Evolutionary conservation across 1,284 basidiomycete genomes (phyloP).

Genomic region (Taiwanofungus camphoratus): DNA sequence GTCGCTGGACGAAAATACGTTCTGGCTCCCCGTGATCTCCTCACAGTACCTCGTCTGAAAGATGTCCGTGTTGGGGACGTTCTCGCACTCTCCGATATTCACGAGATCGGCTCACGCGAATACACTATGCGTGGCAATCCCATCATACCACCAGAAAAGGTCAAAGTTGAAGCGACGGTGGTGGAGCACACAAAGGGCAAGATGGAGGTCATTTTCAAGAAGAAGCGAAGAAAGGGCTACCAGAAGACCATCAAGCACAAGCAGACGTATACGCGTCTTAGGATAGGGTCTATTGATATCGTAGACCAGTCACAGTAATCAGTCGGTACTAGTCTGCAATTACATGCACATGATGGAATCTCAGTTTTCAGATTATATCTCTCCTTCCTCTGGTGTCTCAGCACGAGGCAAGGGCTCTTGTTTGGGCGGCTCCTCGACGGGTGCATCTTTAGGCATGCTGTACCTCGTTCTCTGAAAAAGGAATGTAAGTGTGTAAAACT

Average conservation of each 20-base stretch:
- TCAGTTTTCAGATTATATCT: constrained; percentile 45
- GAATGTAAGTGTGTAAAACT: constrained; percentile 4
- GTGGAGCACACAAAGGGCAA: constrained; percentile 94
- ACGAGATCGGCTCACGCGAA: constrained; percentile 93
- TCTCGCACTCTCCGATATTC: constrained; percentile 79
- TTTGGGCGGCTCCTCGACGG: constrained; percentile 19
- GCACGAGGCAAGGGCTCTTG: constrained; percentile 37
- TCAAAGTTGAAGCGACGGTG: constrained; percentile 83
- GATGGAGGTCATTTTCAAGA: constrained; percentile 90
- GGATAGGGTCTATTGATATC: constrained; percentile 68
- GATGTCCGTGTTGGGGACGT: constrained; percentile 82
- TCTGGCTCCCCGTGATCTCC: constrained; percentile 82
- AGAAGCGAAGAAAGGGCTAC: constrained; percentile 97
- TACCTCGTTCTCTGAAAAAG: constrained; percentile 46
- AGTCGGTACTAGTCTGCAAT: constrained; percentile 14
- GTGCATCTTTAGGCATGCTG: constrained; percentile 35
- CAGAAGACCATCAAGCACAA: constrained; percentile 81
- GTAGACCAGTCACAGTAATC: constrained; percentile 22
- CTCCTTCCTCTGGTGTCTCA: constrained; percentile 78
- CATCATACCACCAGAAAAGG: constrained; percentile 49
- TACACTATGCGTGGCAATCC: constrained; percentile 84
- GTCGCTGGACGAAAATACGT: constrained; percentile 86
- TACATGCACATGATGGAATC: constrained; percentile 22
- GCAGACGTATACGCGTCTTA: constrained; percentile 87
- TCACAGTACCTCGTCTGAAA: constrained; percentile 87